Evolutionary conservation across 2,329 filamentous ascomycete species (phyloP), one percentile per base, ranked within the genome.

Genomic region (Talaromyces sp.): DNA sequence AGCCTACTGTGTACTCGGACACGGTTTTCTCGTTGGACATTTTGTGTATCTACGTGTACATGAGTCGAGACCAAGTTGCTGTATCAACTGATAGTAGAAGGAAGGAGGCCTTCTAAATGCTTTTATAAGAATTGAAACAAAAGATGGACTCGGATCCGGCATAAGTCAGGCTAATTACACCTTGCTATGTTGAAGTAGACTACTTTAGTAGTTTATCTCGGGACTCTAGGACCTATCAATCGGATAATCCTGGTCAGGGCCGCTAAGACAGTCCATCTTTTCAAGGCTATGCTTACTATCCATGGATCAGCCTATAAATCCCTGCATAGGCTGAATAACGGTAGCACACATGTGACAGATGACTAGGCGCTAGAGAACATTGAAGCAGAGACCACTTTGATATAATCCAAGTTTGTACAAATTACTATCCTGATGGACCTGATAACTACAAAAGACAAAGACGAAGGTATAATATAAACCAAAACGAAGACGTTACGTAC

Each of bases 1-100:
- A 55, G 13, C 53, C 53, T 31, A 55, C 53, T 15, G 53, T 55
- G 39, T 55, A 55, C 5, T 39, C 52, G 10, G 52, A 43, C 35
- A 35, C 21, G 53, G 53, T 43, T 11, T 41, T 55, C 7, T 35
- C 53, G 37, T 35, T 48, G n/a, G 45, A 19, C 45, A 48, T 48
- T 48, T 48, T 46, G 40, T 43, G 13, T 43, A 21, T 40, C 4
- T 28, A 4, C 11, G 9, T 43, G 13, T 43, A 43, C 22, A 21
- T 25, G 21, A 43, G 21, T n/a, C 19, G 21, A 4, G 11, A 13
- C 4, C 13, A 25, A 25, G 21, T 43, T 28, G 21, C 4, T 25
- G 21, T 1, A 25, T 28, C 9, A 15, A 28, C 22, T 10, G 25
- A 33, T 31, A 46, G 15, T 17, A 9, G 11, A 35, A 7, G 11